phyloP scores from a whole-genome alignment of 2,329 filamentous ascomycete species.

The Colletotrichum sansevieriae region DNA sequence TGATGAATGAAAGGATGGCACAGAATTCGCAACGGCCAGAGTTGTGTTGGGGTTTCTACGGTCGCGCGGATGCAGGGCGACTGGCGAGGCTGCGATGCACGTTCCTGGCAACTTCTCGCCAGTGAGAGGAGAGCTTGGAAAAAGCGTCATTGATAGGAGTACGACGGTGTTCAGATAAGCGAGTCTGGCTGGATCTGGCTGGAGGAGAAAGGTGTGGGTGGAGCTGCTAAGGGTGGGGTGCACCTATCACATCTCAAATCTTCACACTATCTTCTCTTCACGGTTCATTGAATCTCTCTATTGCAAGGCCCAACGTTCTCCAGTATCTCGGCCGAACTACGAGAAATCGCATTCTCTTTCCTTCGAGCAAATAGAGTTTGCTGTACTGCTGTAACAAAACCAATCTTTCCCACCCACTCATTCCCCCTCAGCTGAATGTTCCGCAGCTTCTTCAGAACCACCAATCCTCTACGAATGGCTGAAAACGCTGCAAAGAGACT shows the following conservation, averaged over 20 bases:
- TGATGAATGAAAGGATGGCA: constrained; percentile 30
- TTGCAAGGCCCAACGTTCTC: not conserved
- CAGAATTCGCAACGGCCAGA: constrained; percentile 1
- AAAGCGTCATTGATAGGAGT: constrained; percentile 32
- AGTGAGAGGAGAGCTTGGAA: constrained; percentile 38
- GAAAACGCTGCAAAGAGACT: constrained; percentile 84
- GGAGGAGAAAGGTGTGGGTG: not conserved
- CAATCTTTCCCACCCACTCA: not conserved
- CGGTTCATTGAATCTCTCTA: not conserved
- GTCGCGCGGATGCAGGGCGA: constrained; percentile 37
- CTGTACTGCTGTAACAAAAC: constrained; percentile 9
- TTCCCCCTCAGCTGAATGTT: constrained; percentile 55
- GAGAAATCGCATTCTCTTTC: not conserved
- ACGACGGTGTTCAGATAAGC: constrained; percentile 18
- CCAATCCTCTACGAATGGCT: constrained; percentile 64
- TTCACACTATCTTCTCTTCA: constrained; percentile 24
- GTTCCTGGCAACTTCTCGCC: constrained; percentile 38
- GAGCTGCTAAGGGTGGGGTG: constrained; percentile 4
- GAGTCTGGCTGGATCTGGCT: not conserved
- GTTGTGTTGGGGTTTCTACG: constrained; percentile 30
- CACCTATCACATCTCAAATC: constrained; percentile 38
- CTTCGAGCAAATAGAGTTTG: not conserved
- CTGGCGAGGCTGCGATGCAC: constrained; percentile 40
- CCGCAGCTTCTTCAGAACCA: constrained; percentile 48
- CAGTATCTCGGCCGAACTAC: not conserved